Base-by-base conservation (phyloP, 2,329 filamentous ascomycete species). In the Aspergillus sp. region DNA sequence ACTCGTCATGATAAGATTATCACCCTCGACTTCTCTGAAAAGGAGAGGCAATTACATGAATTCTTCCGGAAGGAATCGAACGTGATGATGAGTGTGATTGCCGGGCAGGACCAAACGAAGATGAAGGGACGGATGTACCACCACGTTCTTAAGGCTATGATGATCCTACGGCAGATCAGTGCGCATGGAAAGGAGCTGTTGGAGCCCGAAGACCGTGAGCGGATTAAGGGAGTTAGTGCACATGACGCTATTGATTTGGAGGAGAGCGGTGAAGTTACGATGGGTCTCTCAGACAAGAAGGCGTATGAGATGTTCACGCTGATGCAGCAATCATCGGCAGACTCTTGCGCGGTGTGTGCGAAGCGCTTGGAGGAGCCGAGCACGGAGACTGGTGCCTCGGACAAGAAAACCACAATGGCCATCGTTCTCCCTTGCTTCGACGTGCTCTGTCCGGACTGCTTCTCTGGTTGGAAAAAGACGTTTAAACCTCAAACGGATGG, bases 161-260 rank as follows among this genome's bases (percentile, higher is more conserved):
- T 94, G 55, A 85, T 91, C 25, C 80, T 98, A 15, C 87, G 93
- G 7, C 78, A 95, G 37, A 86, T 97, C 45, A 96, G 90, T 62
- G 93, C 90, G 1, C 91, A 96, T 64, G 93, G 93, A n/a, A 86
- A 86, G 54, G 91, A 97, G 51, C 79, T 98, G 6, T 77, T 98
- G 2, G 88, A 84, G 48, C 83, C 90, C 32, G 85, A 91, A 17
- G 91, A 97, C 59, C 73, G 95, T 41, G 83, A 85, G 55, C 76
- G 86, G 3, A 81, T 91, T 44, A 85, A 90, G 62, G 91, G 90
- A 20, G 79, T 88, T 67, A 89, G 84, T n/a, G 82, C 83, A 7
- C 84, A 88, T 35, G 88, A 88, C 54, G 88, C 93, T 2, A 95
- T 98, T 60, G 87, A 94, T 57, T 78, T 97, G 19, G 90, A 93